Percentiles rank a stretch among this genome's conserved stretches.
Evolutionary conservation across 441 rosid genomes (phyloP).

Genomic region (Eutrema salsugineum): DNA sequence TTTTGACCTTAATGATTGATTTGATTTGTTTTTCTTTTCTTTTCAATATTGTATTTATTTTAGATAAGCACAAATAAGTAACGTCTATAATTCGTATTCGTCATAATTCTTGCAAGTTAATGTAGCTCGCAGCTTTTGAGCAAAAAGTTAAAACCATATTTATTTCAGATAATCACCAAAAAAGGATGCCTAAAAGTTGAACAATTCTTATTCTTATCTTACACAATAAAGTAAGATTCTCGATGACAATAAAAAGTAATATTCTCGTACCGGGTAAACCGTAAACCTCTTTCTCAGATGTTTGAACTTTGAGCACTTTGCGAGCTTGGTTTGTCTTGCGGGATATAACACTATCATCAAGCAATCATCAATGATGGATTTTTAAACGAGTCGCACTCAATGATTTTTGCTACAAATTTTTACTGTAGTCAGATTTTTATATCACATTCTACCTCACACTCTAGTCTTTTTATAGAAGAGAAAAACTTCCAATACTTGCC

Average conservation of each 20-base stretch:
- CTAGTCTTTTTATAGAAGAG: too few relatives aligned
- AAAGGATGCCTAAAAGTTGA: background rate
- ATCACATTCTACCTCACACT: too few relatives aligned
- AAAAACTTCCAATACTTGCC: too few relatives aligned
- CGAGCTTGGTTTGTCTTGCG: too few relatives aligned
- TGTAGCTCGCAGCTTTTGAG: constrained; percentile 15
- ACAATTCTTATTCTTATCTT: background rate
- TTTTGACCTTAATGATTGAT: background rate
- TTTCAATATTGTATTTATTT: background rate
- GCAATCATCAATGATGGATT: too few relatives aligned
- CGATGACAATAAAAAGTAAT: background rate
- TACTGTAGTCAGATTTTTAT: too few relatives aligned
- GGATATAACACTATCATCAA: too few relatives aligned
- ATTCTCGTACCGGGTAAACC: background rate
- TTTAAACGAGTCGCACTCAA: too few relatives aligned
- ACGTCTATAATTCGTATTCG: constrained; percentile 16
- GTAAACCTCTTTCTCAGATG: background rate
- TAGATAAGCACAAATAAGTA: background rate
- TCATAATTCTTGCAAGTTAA: background rate
- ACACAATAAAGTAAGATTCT: background rate
- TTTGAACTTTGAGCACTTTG: too few relatives aligned
- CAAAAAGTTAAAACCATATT: background rate
- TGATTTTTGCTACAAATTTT: too few relatives aligned
- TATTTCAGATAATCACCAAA: background rate
- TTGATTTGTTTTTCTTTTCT: background rate